Evolutionary conservation across 352 stramenopile species (phyloP).

Genomic region (Elongisporangium undulatum): DNA sequence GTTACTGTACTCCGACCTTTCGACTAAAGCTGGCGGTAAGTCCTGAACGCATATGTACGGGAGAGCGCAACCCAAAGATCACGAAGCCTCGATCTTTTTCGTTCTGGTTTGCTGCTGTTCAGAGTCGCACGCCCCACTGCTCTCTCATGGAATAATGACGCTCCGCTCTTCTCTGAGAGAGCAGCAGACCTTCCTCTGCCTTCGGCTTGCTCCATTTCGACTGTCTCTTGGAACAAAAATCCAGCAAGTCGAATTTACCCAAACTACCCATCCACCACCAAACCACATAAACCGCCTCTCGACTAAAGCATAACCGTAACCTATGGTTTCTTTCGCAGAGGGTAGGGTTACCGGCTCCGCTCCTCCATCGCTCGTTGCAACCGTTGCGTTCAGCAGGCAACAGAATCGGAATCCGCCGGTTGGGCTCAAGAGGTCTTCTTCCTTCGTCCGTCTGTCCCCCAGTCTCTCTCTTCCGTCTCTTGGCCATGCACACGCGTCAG

Average conservation of each 20-base stretch:
- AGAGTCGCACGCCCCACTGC: no score
- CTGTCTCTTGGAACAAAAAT: not conserved
- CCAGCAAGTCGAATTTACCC: not conserved
- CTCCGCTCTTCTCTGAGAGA: no score
- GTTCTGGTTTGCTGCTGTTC: no score
- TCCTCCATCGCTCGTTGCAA: no score
- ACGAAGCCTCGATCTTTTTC: no score
- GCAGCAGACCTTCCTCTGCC: no score
- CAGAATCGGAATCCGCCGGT: not conserved
- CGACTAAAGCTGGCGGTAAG: not conserved
- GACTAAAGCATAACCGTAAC: not conserved
- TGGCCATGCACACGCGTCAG: conserved; percentile 56
- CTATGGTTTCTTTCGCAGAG: not conserved
- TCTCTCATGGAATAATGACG: no score
- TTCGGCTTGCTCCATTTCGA: not conserved
- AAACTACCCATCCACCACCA: not conserved
- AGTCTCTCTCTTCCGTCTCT: not conserved
- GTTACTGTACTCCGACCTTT: not conserved
- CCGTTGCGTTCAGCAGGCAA: not conserved
- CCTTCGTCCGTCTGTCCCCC: not conserved
- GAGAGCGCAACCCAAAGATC: not conserved
- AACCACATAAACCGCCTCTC: not conserved
- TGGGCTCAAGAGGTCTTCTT: not conserved
- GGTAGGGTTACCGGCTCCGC: no score
- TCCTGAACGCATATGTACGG: not conserved